Conservation (phyloP, 83 land plant species). For the Picea abies region DNA sequence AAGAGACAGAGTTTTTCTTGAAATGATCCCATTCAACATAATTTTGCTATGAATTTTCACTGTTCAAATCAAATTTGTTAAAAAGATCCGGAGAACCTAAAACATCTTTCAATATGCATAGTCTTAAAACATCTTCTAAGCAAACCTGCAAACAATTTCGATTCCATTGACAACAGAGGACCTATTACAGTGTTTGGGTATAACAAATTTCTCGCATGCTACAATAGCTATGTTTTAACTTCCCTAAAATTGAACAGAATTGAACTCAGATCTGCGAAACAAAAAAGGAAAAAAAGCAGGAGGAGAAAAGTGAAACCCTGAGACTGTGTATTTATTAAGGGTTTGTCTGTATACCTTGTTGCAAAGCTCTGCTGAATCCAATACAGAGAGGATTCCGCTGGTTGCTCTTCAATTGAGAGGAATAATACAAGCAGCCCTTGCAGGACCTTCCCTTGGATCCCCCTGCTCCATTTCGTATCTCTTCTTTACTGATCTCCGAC, state of each 20-base stretch:
- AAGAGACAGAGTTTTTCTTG: no score
- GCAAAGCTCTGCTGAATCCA: constrained; percentile 47
- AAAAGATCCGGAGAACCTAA: no score
- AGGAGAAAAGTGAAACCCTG: background rate
- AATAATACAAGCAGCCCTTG: constrained; percentile 68
- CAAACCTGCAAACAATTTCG: no score
- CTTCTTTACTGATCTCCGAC: background rate
- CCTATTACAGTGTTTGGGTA: no score
- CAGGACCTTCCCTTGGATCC: constrained; percentile 52
- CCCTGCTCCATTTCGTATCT: background rate
- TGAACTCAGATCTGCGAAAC: background rate
- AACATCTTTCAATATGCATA: no score
- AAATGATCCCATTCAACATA: no score
- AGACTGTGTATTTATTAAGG: no score
- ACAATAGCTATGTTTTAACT: background rate
- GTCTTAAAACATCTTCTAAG: no score
- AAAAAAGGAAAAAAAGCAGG: background rate
- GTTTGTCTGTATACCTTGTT: constrained; percentile 30
- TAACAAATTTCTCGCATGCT: no score
- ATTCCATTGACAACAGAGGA: no score
- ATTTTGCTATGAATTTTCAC: no score
- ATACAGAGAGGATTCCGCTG: constrained; percentile 51
- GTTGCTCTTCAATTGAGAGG: constrained; percentile 51
- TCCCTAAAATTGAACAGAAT: background rate
- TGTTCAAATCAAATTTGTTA: no score